Base-by-base conservation (phyloP, 805 yeast species). In the Blastobotrys mokoenaii region DNA sequence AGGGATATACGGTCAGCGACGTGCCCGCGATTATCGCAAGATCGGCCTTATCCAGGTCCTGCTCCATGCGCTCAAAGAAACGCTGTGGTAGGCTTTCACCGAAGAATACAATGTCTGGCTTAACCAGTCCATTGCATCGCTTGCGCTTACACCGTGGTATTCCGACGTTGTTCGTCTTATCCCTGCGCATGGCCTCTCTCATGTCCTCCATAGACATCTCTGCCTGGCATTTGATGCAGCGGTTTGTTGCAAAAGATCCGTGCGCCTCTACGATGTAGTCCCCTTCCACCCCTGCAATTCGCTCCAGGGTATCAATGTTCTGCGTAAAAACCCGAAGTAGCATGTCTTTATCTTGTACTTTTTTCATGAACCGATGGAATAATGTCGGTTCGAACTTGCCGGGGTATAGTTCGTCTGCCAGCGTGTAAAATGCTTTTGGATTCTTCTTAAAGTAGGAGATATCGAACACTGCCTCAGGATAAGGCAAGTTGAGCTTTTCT, bases 381-480 rank as follows among this genome's bases (percentile, higher is more conserved):
- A 72, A 71, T 7, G 96, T 84, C 0, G 97, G 97, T 25, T 74
- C 63, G 59, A 80, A 90, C 51, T 82, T 80, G 0, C 96, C 95
- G 0, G 98, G 98, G 56, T 81, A 86, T 42, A 90, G 67, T 55
- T 88, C 97, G 12, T 76, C 76, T 0, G 96, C 94, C 43, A 90
- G 68, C 0, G 84, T 77, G 58, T 84, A 88, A 59, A 90, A 90
- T 0, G 97, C 93, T 48, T 76, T 71, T 0, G 97, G 97, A 43
- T 76, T 74, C 46, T 82, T 70, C 39, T 72, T 66, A 63, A 87
- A 86, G 60, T 76, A 90, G 15, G 81, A 89, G 36, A 90, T 81
- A 59, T 89, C 97, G 61, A 90, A 90, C 1, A 90, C 96, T 0
- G 97, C 97, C 60, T 90, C 98, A 0, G 97, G 93, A 60, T 77